These are phyloP conservation scores for Camellia granthamiana DNA, from an alignment of 148 eudicot genomes.

Conservation along the genomic window DNA sequence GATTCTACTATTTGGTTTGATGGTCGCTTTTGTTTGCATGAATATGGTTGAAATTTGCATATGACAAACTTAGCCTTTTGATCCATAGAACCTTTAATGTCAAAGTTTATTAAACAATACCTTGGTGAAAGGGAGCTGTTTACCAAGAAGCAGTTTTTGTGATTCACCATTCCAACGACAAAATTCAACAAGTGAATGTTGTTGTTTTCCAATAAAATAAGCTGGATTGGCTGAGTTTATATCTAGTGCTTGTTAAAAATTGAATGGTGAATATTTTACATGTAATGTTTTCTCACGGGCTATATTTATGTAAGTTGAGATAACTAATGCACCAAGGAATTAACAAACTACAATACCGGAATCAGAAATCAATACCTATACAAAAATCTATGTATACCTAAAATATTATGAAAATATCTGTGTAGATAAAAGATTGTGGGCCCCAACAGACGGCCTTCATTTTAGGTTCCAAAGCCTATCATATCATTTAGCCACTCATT, in stretches of 20 bases:
- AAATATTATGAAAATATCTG: too few relatives aligned
- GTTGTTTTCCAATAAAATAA: neutral
- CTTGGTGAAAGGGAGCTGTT: neutral
- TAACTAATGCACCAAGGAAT: too few relatives aligned
- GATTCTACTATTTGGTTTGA: neutral
- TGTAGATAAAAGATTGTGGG: too few relatives aligned
- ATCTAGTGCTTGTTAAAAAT: neutral
- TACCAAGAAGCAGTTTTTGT: neutral
- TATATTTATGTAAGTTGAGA: too few relatives aligned
- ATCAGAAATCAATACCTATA: too few relatives aligned
- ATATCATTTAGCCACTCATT: too few relatives aligned
- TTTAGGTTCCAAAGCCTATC: too few relatives aligned
- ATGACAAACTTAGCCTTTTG: neutral
- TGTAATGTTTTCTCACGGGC: too few relatives aligned
- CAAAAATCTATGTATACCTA: too few relatives aligned
- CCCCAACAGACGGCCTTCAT: too few relatives aligned
- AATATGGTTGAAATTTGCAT: neutral
- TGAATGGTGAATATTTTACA: neutral
- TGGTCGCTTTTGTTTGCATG: neutral
- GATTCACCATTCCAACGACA: neutral
- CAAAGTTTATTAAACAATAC: neutral
- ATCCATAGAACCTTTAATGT: neutral
- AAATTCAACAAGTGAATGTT: neutral
- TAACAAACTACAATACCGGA: too few relatives aligned
- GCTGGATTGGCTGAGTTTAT: too few relatives aligned